Percentiles rank a stretch among this genome's conserved stretches.
Evolutionary conservation across 2,329 filamentous ascomycete species (phyloP).

Genomic region (Capronia coronata): DNA sequence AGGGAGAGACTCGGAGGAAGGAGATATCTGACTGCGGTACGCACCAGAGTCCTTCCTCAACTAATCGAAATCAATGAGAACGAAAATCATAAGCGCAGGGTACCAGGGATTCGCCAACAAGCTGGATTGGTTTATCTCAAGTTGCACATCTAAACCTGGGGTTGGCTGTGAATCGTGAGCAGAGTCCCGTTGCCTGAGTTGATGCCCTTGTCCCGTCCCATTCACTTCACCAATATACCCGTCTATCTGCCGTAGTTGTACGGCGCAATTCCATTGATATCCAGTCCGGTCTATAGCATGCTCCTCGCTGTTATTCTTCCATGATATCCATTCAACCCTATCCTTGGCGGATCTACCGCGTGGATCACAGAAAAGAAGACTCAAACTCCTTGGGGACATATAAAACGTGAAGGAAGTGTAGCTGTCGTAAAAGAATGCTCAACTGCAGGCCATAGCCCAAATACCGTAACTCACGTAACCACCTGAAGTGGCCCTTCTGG

Average conservation of each 20-base stretch:
- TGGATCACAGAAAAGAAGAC: conserved; percentile 1
- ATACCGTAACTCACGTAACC: neutral
- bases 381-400: neutral
- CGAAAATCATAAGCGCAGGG: neutral
- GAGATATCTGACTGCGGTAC: too few relatives aligned
- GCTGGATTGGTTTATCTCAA: conserved; percentile 17
- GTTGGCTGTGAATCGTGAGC: conserved; percentile 16
- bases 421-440: neutral
- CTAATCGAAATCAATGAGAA: neutral
- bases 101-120: neutral
- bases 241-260: conserved; percentile 22
- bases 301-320: conserved; percentile 20
- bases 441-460: neutral
- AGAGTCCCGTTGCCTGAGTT: conserved; percentile 11
- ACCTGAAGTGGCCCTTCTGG: neutral
- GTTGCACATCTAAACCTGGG: conserved; percentile 24
- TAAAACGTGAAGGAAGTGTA: neutral
- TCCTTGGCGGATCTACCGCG: neutral
- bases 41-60: too few relatives aligned
- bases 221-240: conserved; percentile 7
- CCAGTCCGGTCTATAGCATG: conserved; percentile 20
- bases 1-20: too few relatives aligned
- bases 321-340: conserved; percentile 6
- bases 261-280: conserved; percentile 13
- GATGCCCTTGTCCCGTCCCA: conserved; percentile 9